These are phyloP conservation scores for Pistacia vera DNA, from an alignment of 345 rosid genomes.

Conservation along the genomic window DNA sequence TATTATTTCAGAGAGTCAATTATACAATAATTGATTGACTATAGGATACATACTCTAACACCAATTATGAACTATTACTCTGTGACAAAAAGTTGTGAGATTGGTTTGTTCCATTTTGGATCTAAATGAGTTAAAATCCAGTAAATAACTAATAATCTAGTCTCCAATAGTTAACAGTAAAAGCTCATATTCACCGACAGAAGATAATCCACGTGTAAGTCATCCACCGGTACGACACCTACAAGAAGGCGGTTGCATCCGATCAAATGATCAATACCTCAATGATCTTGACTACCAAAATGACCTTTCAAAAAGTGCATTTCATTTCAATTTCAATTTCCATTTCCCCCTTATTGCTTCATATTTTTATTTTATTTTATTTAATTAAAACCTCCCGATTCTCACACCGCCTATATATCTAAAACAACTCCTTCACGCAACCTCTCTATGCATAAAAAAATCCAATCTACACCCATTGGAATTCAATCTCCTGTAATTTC, in stretches of 20 bases:
- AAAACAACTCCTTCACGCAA: constrained; percentile 36
- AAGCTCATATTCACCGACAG: neutral
- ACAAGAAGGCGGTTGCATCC: constrained; percentile 5
- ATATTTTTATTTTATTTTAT: neutral
- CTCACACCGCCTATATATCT: constrained; percentile 24
- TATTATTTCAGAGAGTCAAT: no score
- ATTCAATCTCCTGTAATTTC: constrained; percentile 41
- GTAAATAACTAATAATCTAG: no score
- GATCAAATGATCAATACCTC: neutral
- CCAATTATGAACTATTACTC: no score
- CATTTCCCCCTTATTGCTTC: neutral
- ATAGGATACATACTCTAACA: no score
- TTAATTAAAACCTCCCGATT: neutral
- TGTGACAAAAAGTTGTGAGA: no score
- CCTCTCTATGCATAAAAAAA: constrained; percentile 23
- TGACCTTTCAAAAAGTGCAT: neutral
- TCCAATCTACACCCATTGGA: constrained; percentile 17
- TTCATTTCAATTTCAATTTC: neutral
- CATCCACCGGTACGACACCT: constrained; percentile 2
- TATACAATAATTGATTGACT: no score
- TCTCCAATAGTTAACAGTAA: no score
- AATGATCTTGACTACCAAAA: neutral
- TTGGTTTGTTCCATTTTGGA: no score
- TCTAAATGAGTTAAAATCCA: no score
- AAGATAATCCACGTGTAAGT: neutral